Conservation (phyloP, 805 yeast genomes). For the Yamadazyma tumulicola region DNA sequence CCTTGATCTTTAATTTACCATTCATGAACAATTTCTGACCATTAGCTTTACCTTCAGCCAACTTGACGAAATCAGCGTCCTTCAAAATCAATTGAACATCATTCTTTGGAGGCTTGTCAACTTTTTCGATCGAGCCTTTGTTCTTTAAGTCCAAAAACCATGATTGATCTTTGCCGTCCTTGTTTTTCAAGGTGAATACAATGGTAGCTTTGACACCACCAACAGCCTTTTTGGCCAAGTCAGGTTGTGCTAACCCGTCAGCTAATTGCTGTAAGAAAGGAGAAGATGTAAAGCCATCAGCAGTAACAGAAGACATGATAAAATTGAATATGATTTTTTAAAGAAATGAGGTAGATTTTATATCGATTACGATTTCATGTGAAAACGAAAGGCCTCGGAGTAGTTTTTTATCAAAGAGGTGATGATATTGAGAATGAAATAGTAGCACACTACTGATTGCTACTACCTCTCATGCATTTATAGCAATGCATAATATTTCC, state of each 20-base stretch:
- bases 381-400: no score
- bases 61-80: conserved; percentile 67
- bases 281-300: conserved; percentile 44
- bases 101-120: conserved; percentile 44
- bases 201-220: conserved; percentile 57
- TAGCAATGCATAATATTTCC: no score
- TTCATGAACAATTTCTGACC: conserved; percentile 82
- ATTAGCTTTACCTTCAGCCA: conserved; percentile 75
- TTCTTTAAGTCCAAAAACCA: conserved; percentile 71
- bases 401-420: no score
- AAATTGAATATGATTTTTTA: no score
- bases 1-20: conserved; percentile 83
- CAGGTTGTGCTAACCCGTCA: conserved; percentile 35
- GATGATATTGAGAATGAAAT: no score
- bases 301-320: conserved; percentile 25
- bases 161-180: conserved; percentile 52
- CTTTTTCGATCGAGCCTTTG: conserved; percentile 43
- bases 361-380: no score
- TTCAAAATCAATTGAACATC: conserved; percentile 64
- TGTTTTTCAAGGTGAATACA: conserved; percentile 64
- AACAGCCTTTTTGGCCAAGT: conserved; percentile 36
- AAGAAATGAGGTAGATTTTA: no score
- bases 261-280: conserved; percentile 37
- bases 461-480: no score
- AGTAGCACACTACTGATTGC: no score